Evolutionary conservation across 2,329 filamentous ascomycete genomes (phyloP).

Genomic region (Pseudocercospora macadamiae): DNA sequence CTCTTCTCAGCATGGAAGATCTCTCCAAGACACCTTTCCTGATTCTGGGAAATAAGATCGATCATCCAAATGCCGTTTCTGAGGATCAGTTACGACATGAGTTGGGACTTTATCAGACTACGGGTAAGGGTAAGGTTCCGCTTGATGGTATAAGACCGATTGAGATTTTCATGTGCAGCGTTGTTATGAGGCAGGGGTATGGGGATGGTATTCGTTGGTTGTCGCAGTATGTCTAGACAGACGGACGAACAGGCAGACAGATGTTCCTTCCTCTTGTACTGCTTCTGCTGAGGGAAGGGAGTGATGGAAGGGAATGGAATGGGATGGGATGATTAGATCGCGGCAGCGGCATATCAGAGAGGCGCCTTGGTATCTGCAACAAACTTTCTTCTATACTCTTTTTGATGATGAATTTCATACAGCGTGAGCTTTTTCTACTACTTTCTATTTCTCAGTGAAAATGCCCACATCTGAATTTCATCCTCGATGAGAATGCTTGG

Average conservation of each 20-base stretch:
- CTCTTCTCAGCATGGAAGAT: constrained; percentile 94
- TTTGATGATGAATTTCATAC: neutral
- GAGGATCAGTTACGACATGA: constrained; percentile 94
- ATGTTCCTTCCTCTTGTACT: too few species aligned
- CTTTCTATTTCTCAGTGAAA: too few species aligned
- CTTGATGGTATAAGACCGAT: constrained; percentile 91
- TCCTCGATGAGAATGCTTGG: too few species aligned
- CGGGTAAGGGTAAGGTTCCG: constrained; percentile 88
- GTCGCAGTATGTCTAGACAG: constrained; percentile 82
- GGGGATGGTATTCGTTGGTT: constrained; percentile 90
- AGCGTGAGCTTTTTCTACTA: neutral
- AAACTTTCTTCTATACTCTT: neutral
- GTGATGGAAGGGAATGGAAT: neutral
- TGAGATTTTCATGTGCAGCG: constrained; percentile 98
- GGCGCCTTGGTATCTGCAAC: neutral
- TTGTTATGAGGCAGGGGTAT: constrained; percentile 95
- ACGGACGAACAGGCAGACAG: neutral
- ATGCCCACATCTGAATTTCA: too few species aligned
- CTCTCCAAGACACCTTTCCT: constrained; percentile 94
- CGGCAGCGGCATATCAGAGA: neutral
- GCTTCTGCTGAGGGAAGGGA: too few species aligned
- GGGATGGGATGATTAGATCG: neutral
- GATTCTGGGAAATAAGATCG: constrained; percentile 98
- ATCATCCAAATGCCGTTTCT: constrained; percentile 91
- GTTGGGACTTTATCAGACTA: constrained; percentile 93